Conservation (phyloP, 345 rosid species). For the Camelina neglecta region DNA sequence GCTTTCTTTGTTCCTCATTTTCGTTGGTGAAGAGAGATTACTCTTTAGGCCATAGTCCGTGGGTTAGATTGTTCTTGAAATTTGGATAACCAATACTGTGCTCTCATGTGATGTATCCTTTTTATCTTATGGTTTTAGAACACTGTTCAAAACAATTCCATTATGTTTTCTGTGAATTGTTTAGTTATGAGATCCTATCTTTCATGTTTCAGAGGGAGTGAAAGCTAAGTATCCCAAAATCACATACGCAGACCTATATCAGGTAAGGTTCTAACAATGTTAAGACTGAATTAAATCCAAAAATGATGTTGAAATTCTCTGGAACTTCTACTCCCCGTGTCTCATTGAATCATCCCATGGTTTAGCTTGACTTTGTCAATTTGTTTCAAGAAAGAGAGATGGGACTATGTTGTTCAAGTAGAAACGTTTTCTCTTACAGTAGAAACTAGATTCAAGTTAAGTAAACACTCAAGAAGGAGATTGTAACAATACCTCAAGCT, state of each 20-base stretch:
- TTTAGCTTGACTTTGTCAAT: neutral
- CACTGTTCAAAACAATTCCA: neutral
- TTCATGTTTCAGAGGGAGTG: conserved; percentile 67
- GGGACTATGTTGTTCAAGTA: neutral
- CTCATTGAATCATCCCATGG: conserved; percentile 9
- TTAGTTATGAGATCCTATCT: conserved; percentile 23
- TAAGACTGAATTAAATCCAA: neutral
- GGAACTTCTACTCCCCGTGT: neutral
- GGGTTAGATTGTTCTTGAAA: neutral
- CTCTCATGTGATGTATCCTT: neutral
- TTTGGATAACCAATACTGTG: neutral
- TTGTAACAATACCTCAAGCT: neutral
- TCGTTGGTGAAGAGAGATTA: neutral
- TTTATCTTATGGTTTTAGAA: neutral
- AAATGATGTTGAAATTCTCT: neutral
- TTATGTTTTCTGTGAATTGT: neutral
- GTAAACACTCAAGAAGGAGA: neutral
- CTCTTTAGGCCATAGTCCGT: neutral
- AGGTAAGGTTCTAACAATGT: conserved; percentile 31
- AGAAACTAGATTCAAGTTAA: neutral
- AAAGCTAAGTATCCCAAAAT: conserved; percentile 81
- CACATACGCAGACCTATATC: conserved; percentile 68
- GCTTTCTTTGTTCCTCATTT: neutral
- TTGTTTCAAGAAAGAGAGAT: neutral
- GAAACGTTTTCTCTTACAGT: neutral